Base-by-base conservation (phyloP, 2,329 filamentous ascomycete species). In the Colletotrichum caudatum region DNA sequence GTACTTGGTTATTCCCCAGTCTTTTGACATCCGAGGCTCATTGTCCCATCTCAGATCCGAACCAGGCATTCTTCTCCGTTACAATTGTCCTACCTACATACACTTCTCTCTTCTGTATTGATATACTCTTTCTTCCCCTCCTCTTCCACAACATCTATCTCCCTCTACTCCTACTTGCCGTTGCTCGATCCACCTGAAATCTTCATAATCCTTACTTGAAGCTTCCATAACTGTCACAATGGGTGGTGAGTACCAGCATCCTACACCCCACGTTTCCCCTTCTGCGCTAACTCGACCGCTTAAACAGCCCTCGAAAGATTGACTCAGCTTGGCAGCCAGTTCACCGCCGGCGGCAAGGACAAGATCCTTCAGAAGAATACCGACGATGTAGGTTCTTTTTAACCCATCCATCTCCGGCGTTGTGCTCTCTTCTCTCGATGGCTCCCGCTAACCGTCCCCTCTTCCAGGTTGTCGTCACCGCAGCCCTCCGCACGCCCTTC, bases 401-500 rank as follows among this genome's bases (percentile, higher is more conserved):
- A 46, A 7, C 4, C 23, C 41, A 5, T 20, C 20, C 37, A 26
- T 61, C 73, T 74, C 20, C 54, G n/a, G 53, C 35, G 8, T 59
- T 33, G 29, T 29, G 29, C 29, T 2, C 29, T 29, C 29, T 29
- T 37, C 57, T 29, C 8, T 29, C 29, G 37, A 18, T 12, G 3
- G 29, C n/a, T n/a, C 12, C 37, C 26, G 35, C 78, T 81, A 73
- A 81, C 77, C 62, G 64, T 72, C 46, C 50, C 20, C 33, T 23
- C 26, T 7, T 6, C n/a, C 62, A 91, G 89, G 90, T 98, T 75
- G 96, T 99, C 78, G 91, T 99, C 74, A 98, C 96, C 74, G 94
- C 93, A 76, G 94, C 93, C 76, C 93, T 98, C 78, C 94, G 96
- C 78, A 97, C 94, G 20, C 90, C 96, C 78, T 91, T 98, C 82